These are phyloP conservation scores for Cichorium intybus DNA, from an alignment of 140 eudicot genomes.

Conservation along the genomic window DNA sequence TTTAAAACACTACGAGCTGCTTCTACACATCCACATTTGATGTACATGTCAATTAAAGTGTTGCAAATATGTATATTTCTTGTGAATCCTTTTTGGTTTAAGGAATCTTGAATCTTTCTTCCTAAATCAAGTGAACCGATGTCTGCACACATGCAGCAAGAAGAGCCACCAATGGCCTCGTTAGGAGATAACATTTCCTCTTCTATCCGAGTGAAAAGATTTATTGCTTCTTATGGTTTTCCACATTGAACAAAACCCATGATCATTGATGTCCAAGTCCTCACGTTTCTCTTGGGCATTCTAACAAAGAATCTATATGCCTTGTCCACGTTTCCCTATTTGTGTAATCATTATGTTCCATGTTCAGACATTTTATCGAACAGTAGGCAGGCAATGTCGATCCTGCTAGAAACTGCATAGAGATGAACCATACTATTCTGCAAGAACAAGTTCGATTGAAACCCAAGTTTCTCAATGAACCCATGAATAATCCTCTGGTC, in stretches of 20 bases:
- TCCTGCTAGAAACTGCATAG: constrained; percentile 36
- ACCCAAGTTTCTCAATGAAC: constrained; percentile 46
- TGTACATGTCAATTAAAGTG: constrained; percentile 51
- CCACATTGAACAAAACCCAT: constrained; percentile 50
- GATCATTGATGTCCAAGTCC: constrained; percentile 58
- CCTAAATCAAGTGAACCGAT: constrained; percentile 52
- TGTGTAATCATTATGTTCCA: constrained; percentile 59
- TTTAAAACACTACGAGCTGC: constrained; percentile 38
- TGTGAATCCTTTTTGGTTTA: constrained; percentile 38
- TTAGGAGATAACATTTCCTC: constrained; percentile 34
- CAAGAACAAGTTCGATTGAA: constrained; percentile 43
- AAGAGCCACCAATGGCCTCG: constrained; percentile 54
- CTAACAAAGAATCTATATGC: constrained; percentile 32
- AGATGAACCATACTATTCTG: constrained; percentile 43
- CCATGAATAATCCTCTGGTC: constrained; percentile 43
- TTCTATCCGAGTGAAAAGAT: constrained; percentile 39
- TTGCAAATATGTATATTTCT: constrained; percentile 38
- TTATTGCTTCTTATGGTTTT: constrained; percentile 38
- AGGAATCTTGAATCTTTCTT: constrained; percentile 38
- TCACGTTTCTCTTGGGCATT: constrained; percentile 49
- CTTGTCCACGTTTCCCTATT: constrained; percentile 39
- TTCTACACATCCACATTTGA: constrained; percentile 51
- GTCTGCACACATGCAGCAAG: constrained; percentile 59
- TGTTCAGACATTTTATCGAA: constrained; percentile 45
- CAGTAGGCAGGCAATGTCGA: constrained; percentile 31